Percentiles rank a stretch among this genome's conserved stretches.
phyloP scores from a whole-genome alignment of 2,329 filamentous ascomycete genomes.

The Chrysoporthe austroafricana region DNA sequence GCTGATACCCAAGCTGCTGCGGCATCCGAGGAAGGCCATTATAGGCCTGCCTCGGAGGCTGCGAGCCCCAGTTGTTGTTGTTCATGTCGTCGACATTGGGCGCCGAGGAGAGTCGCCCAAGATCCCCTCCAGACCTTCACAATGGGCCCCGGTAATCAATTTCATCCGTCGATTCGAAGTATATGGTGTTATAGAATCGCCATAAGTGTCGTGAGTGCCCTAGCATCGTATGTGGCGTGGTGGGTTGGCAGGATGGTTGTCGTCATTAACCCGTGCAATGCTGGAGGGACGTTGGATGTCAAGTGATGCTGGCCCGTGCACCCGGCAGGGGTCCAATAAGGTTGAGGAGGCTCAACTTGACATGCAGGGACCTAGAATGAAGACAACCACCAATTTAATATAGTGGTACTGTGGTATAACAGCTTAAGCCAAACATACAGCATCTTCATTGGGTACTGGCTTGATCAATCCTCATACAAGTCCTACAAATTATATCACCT shows the following conservation, averaged over 20 bases:
- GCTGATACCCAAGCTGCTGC: slow-evolving; percentile 33
- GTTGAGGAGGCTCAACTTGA: slow-evolving; percentile 2
- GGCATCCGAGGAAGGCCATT: slow-evolving; percentile 27
- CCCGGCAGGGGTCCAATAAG: slow-evolving; percentile 9
- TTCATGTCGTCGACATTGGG: slow-evolving; percentile 28
- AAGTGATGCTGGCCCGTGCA: slow-evolving; percentile 8
- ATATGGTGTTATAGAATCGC: slow-evolving; percentile 10
- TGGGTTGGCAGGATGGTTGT: not conserved
- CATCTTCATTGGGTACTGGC: no score
- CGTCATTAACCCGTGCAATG: not conserved
- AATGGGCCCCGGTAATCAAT: slow-evolving; percentile 2
- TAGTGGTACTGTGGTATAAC: no score
- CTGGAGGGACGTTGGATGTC: slow-evolving; percentile 12
- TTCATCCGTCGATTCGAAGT: slow-evolving; percentile 1
- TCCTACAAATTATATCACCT: no score
- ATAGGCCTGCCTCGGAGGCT: slow-evolving; percentile 27
- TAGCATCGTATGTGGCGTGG: not conserved
- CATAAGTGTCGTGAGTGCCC: slow-evolving; percentile 4
- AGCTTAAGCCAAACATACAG: no score
- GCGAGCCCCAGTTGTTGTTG: slow-evolving; percentile 30
- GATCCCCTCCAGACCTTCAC: not conserved
- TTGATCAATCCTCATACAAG: not conserved
- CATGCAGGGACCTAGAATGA: slow-evolving; percentile 2
- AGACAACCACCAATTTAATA: not conserved
- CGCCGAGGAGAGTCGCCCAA: slow-evolving; percentile 4